Evolutionary conservation across 345 rosid genomes (phyloP), one percentile per base, ranked within the genome.

Genomic region (Microcos paniculata): DNA sequence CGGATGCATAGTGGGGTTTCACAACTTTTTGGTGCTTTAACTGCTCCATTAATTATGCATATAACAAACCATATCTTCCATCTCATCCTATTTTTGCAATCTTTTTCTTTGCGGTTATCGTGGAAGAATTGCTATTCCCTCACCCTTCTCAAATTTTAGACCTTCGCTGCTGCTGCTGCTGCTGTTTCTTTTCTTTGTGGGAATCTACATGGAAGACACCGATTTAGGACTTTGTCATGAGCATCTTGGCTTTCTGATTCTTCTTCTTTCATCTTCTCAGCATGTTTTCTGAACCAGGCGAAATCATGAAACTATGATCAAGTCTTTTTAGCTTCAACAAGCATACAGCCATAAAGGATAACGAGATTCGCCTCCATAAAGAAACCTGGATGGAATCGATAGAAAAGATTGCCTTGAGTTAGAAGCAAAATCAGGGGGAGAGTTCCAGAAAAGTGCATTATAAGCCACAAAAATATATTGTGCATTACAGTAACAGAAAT

Each of bases 1-100:
- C 45, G 1, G 23, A 33, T 35, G 24, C 45, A 33, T 35, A 64
- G 57, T 72, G 81, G 77, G 72, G 62, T 78, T 68, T 68, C 30
- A 33, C 38, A 56, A 21, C 56, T 28, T 68, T 16, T 40, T 58
- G 35, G 35, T 73, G 78, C 57, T 46, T 8, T n/a, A 72, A 19
- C 9, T 62, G 71, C 33, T 61, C 49, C 6, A 13, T 3, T 7
- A 35, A 3, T 3, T 35, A 35, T 35, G 6, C 10, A 42, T 46
- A 11, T 67, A 68, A 65, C 33, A 23, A 65, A 65, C 33, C 31
- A 65, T 42, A 65, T 19, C 6, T 65, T 65, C 70, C 24, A 40
- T 21, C 31, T 65, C 33, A 21, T 21, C 18, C 2, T 42, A 42
- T 19, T 35, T 42, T 62, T 33, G 1, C 21, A 21, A n/a, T 35